Percentiles rank a stretch among this genome's conserved stretches.
Evolutionary conservation across 345 rosid genomes (phyloP).

Genomic region (Eutrema heterophyllum): DNA sequence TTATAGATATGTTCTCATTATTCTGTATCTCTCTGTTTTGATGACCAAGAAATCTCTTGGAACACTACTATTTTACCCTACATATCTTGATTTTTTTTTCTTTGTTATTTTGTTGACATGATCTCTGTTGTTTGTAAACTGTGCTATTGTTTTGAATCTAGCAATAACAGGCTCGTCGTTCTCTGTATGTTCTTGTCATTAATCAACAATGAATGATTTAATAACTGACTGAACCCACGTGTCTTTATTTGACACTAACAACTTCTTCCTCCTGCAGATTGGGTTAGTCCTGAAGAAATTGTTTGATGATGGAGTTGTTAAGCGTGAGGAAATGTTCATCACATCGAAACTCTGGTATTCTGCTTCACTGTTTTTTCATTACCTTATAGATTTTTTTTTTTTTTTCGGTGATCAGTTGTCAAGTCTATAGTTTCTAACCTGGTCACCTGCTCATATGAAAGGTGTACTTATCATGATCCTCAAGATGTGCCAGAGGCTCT

Average conservation of each 20-base stretch:
- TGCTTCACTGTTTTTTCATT: neutral
- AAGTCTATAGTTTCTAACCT: conserved; percentile 21
- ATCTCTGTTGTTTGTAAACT: neutral
- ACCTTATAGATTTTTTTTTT: neutral
- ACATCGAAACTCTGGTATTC: conserved; percentile 76
- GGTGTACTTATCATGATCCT: conserved; percentile 58
- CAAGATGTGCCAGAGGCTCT: conserved; percentile 62
- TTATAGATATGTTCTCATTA: neutral
- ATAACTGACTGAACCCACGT: neutral
- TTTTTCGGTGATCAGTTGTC: neutral
- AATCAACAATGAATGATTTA: neutral
- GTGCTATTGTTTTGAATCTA: neutral
- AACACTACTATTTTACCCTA: neutral
- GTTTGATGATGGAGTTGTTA: conserved; percentile 63
- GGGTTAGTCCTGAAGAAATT: conserved; percentile 57
- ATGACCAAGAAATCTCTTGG: neutral
- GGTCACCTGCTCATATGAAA: conserved; percentile 14
- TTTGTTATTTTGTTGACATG: neutral
- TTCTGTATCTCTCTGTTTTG: neutral
- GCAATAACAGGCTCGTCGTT: neutral
- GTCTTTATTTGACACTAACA: neutral
- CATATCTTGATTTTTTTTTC: neutral
- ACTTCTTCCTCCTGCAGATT: conserved; percentile 35
- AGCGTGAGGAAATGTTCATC: conserved; percentile 68
- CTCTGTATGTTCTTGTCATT: neutral